Evolutionary conservation across 2,329 filamentous ascomycete genomes (phyloP), one percentile per base, ranked within the genome.

Genomic region (Hymenoscyphus linearis): DNA sequence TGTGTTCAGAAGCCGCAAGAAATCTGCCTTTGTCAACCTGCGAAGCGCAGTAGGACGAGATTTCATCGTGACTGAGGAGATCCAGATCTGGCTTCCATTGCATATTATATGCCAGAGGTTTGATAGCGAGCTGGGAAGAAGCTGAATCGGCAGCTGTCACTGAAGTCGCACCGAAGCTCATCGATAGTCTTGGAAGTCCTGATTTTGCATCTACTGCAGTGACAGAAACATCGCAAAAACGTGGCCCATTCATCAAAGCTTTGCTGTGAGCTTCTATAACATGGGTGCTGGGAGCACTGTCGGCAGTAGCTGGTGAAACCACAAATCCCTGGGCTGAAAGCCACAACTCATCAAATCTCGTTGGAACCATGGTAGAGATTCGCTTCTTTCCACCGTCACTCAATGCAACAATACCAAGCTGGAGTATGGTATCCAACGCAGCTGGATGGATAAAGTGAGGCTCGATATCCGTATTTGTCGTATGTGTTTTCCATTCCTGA

Each of bases 61-160:
- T 35, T 13, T 25, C 35, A 26, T 47, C 25, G 35, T 35, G 31
- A 13, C n/a, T 22, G 4, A 61, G 22, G 18, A 61, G 50, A 40
- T 61, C 60, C 26, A 61, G 6, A 55, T 61, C 60, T 14, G 60
- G 60, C 25, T 61, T 61, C 60, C 60, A 61, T n/a, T 58, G 31
- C 12, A 61, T 36, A 13, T 58, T 53, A 36, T 58, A 61, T 16
- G 44, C 44, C 4, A 50, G 18, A 18, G 44, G 44, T 9, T 50
- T 50, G 44, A 50, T 50, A 22, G 44, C 44, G 25, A 13, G 44
- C 44, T 22, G 18, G 7, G 44, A 22, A 10, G 9, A 50, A 22
- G 9, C 44, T 22, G 44, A 50, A n/a, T 50, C 18, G 18, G 44
- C 22, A 3, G 44, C 50, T 14, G 50, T 13, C 22, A 26, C 53